These are phyloP conservation scores for Gnomoniopsis sp. DNA, from an alignment of 2,329 filamentous ascomycete genomes.

Conservation along the genomic window DNA sequence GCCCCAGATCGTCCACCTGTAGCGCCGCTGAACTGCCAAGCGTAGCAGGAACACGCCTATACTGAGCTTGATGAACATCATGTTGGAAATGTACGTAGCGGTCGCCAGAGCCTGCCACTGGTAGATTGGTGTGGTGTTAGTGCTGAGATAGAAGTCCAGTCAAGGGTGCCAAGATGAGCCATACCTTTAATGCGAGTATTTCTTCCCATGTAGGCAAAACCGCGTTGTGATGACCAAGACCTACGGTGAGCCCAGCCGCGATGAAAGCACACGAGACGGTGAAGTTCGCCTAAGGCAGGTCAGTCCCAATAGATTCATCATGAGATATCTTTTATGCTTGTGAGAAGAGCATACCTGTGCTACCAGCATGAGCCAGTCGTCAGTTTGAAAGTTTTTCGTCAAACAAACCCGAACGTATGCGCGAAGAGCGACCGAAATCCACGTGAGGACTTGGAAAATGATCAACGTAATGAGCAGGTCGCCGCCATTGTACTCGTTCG, in stretches of 20 bases:
- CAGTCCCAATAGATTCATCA: background rate
- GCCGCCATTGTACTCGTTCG: slow-evolving; percentile 36
- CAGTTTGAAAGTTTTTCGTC: slow-evolving; percentile 43
- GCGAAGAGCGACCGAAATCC: slow-evolving; percentile 39
- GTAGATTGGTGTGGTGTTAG: background rate
- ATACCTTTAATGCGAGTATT: slow-evolving; percentile 45
- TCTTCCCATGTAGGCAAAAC: slow-evolving; percentile 37
- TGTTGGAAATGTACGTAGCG: slow-evolving; percentile 47
- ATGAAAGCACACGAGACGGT: slow-evolving; percentile 46
- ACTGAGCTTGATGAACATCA: slow-evolving; percentile 57
- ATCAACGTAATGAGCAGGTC: slow-evolving; percentile 34
- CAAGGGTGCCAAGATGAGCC: background rate
- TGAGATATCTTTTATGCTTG: slow-evolving; percentile 2
- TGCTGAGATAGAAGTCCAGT: background rate
- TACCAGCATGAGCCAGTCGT: slow-evolving; percentile 53
- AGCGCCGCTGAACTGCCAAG: slow-evolving; percentile 42
- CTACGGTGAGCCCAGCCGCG: slow-evolving; percentile 37
- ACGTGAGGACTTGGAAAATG: slow-evolving; percentile 37
- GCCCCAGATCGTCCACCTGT: slow-evolving; percentile 44
- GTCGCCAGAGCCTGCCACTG: slow-evolving; percentile 51
- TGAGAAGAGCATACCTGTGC: slow-evolving; percentile 36
- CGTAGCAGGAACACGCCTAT: slow-evolving; percentile 51
- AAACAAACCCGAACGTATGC: slow-evolving; percentile 41
- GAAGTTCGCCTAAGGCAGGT: slow-evolving; percentile 36
- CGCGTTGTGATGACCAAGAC: slow-evolving; percentile 45